phyloP scores from a whole-genome alignment of 257 asterid species.

The Solanum neorickii region DNA sequence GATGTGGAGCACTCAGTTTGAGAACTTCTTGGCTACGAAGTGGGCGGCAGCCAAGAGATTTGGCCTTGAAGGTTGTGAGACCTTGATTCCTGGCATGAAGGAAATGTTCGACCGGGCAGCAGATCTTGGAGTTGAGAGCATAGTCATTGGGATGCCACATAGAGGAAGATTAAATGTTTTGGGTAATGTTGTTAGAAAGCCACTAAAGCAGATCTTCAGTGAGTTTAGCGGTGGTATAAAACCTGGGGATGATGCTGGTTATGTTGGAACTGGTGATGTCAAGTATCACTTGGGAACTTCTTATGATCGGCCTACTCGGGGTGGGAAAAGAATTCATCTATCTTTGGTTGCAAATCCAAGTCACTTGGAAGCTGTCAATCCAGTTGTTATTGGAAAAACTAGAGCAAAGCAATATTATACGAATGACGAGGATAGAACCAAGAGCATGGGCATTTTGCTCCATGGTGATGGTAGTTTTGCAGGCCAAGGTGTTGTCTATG shows the following conservation, averaged over 20 bases:
- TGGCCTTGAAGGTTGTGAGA: constrained; percentile 25
- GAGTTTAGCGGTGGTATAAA: constrained; percentile 20
- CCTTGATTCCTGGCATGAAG: constrained; percentile 28
- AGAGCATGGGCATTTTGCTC: constrained; percentile 13
- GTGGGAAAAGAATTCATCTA: constrained; percentile 18
- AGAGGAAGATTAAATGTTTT: constrained; percentile 23
- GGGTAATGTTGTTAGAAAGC: constrained; percentile 21
- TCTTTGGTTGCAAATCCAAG: constrained; percentile 20
- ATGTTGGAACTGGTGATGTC: constrained; percentile 20
- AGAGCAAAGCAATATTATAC: constrained; percentile 15
- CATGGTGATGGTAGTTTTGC: constrained; percentile 28
- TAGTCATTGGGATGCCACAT: constrained; percentile 27
- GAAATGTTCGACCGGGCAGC: constrained; percentile 24
- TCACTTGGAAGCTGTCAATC: constrained; percentile 27
- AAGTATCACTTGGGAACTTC: constrained; percentile 27
- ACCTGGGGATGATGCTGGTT: constrained; percentile 17
- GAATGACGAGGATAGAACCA: constrained; percentile 8
- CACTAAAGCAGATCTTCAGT: constrained; percentile 15
- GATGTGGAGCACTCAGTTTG: constrained; percentile 21
- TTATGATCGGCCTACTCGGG: constrained; percentile 14
- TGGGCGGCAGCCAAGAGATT: constrained; percentile 26
- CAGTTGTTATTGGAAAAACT: constrained; percentile 21
- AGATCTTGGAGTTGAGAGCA: constrained; percentile 25
- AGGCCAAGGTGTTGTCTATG: constrained; percentile 24
- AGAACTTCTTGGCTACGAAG: constrained; percentile 24